Conservation (phyloP, 1,139 yeast species). For the Yamadazyma pseudoaaseri region DNA sequence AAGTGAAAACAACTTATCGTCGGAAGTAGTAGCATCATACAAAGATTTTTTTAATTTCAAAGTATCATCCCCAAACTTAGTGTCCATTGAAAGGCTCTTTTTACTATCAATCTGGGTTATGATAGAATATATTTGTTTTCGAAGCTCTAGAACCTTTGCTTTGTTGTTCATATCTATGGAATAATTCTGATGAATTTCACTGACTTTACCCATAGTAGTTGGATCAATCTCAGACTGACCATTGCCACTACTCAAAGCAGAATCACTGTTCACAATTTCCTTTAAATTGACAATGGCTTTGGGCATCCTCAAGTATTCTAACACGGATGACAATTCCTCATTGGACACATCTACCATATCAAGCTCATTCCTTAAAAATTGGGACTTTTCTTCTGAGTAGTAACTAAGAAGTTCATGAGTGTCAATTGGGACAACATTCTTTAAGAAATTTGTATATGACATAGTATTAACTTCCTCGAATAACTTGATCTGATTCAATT, state of each 20-base stretch:
- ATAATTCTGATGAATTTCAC: conserved; percentile 25
- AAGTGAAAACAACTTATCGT: conserved; percentile 49
- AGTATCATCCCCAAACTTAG: conserved; percentile 45
- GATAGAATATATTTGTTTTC: conserved; percentile 40
- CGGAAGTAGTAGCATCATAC: conserved; percentile 67
- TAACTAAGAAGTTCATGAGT: conserved; percentile 85
- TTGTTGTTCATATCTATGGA: conserved; percentile 25
- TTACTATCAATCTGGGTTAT: conserved; percentile 39
- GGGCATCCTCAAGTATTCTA: conserved; percentile 80
- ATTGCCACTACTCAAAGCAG: conserved; percentile 5
- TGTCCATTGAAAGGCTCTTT: not conserved
- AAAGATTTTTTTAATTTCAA: conserved; percentile 62
- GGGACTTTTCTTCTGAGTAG: conserved; percentile 89
- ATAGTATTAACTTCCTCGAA: conserved; percentile 51
- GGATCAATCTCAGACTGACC: conserved; percentile 14
- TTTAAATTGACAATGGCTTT: conserved; percentile 58
- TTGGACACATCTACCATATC: conserved; percentile 79
- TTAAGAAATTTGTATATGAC: conserved; percentile 60
- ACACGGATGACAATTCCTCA: conserved; percentile 72
- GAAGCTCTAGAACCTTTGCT: conserved; percentile 21
- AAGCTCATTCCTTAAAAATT: conserved; percentile 66
- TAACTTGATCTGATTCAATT: conserved; percentile 39
- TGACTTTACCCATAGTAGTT: conserved; percentile 20
- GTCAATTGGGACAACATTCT: conserved; percentile 78
- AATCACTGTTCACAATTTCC: conserved; percentile 22